These are phyloP conservation scores for Pythium monospermum DNA, from an alignment of 352 stramenopile genomes.

Conservation along the genomic window DNA sequence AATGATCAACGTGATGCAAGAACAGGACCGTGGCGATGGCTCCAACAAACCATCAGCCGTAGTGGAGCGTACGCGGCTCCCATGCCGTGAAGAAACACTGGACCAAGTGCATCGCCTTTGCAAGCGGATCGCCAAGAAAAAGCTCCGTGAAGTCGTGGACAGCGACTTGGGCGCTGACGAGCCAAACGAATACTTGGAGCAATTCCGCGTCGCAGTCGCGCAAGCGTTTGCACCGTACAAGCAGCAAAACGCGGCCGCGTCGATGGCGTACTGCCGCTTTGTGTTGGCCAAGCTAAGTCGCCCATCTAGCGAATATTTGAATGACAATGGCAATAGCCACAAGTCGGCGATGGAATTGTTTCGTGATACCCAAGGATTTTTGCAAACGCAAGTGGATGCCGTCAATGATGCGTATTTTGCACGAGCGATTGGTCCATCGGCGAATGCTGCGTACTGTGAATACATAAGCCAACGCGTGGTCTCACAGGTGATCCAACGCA, in stretches of 20 bases:
- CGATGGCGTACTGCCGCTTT: conserved; percentile 78
- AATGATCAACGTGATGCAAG: conserved; percentile 69
- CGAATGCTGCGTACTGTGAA: conserved; percentile 76
- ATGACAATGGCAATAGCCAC: conserved; percentile 25
- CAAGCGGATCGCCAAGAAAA: conserved; percentile 72
- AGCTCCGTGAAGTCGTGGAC: conserved; percentile 62
- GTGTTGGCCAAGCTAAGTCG: conserved; percentile 43
- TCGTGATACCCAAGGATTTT: conserved; percentile 59
- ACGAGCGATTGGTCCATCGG: conserved; percentile 63
- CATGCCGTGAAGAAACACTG: conserved; percentile 52
- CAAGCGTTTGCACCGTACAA: conserved; percentile 46
- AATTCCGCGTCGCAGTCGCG: conserved; percentile 47
- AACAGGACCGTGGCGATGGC: conserved; percentile 31
- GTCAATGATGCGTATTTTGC: conserved; percentile 60
- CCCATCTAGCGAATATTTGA: conserved; percentile 36
- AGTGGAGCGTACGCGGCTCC: conserved; percentile 62
- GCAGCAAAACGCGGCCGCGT: conserved; percentile 76
- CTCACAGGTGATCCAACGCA: conserved; percentile 68
- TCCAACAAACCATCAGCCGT: conserved; percentile 21
- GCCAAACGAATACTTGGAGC: conserved; percentile 54
- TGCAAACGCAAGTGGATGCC: conserved; percentile 41
- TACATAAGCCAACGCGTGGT: conserved; percentile 77
- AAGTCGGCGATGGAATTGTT: conserved; percentile 76
- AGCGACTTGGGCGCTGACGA: conserved; percentile 59
- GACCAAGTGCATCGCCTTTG: conserved; percentile 59